phyloP scores from a whole-genome alignment of 495 filamentous ascomycete genomes.

The Annulohypoxylon stygium region DNA sequence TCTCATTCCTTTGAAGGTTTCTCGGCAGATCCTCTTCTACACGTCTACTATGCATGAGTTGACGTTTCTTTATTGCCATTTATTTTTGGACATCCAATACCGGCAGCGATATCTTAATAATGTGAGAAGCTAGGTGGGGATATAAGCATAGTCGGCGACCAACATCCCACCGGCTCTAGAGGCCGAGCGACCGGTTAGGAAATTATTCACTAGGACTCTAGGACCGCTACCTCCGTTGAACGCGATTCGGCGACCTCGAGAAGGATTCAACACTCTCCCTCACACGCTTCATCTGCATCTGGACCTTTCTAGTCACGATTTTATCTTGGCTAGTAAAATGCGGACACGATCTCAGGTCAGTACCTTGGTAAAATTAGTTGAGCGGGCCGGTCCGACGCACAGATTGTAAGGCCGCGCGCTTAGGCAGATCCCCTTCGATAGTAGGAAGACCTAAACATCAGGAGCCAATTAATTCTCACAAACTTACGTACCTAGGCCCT shows the following conservation, averaged over 20 bases:
- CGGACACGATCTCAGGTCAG: neutral
- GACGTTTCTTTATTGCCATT: neutral
- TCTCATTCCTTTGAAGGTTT: neutral
- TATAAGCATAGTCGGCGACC: conserved; percentile 28
- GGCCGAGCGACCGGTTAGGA: conserved; percentile 23
- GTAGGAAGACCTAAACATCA: neutral
- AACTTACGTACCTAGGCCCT: neutral
- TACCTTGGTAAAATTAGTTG: neutral
- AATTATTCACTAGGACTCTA: conserved; percentile 3
- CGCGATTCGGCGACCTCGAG: conserved; percentile 19
- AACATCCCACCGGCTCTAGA: conserved; percentile 6
- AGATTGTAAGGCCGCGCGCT: conserved; percentile 4
- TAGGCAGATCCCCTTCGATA: neutral
- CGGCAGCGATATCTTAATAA: neutral
- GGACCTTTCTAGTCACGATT: conserved; percentile 18
- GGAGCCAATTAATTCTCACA: neutral
- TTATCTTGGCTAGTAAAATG: neutral
- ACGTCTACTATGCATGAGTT: neutral
- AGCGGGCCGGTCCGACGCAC: neutral
- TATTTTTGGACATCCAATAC: conserved; percentile 1
- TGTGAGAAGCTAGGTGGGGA: conserved; percentile 13
- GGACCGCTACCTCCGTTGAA: conserved; percentile 9
- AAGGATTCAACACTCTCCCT: neutral
- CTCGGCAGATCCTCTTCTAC: neutral
- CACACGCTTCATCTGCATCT: conserved; percentile 9